Evolutionary conservation across 495 filamentous ascomycete species (phyloP), one percentile per base, ranked within the genome.

Genomic region (Penicillium subrubescens): DNA sequence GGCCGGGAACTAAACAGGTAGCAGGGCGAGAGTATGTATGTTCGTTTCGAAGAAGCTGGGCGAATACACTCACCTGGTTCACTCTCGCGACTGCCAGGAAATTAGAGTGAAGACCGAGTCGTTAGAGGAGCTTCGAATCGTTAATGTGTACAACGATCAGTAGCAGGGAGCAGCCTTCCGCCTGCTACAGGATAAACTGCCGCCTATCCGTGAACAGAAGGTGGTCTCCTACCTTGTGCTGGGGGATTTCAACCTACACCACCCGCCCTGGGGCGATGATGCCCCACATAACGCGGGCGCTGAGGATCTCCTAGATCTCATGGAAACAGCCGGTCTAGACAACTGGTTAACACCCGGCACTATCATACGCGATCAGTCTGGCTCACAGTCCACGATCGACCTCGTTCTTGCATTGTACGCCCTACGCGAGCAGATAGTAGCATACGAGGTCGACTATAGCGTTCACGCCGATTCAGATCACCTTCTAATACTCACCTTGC

Each of bases 401-500:
- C 46, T 50, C 8, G 46, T 50, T 27, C 21, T 50, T 12, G 23
- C 46, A 0, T 50, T 21, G 7, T 50, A 50, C 11, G 11, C 19
- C 0, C 46, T 50, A 0, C 15, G 25, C 0, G 44, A 52, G 15
- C 25, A 51, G 1, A 29, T 69, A 3, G 43, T 67, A 0, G 15
- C 17, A 29, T 63, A 27, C 17, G 46, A 61, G 27, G n/a, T 41
- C 1, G 31, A 44, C 3, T 1, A 43, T 56, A 15, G 48, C 44
- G 23, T 64, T 0, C 44, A 66, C 19, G 60, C 51, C 2, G 51
- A 63, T 17, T 70, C 58, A 0, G 61, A 70, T 23, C 58, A 70
- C 61, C 44, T 60, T 2, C 64, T 57, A n/a, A 25, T 50, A 10
- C 46, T 25, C 23, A 50, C 46, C 23, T 2, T 27, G 11, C 46